Evolutionary conservation across 768 basidiomycete species (phyloP).

Genomic region (Suillus luteus): DNA sequence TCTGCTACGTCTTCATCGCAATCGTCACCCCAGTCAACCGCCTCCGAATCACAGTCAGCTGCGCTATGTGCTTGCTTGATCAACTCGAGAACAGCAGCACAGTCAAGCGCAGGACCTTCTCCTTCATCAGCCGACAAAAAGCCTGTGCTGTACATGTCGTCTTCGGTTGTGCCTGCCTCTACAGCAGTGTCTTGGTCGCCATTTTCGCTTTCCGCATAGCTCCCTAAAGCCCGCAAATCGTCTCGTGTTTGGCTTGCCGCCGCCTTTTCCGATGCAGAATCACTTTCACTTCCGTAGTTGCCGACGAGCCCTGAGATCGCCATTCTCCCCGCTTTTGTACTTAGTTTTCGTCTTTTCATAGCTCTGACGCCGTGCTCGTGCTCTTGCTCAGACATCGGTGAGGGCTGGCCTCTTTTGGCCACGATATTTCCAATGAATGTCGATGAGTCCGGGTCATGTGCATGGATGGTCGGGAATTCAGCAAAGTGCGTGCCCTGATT

Average conservation of each 20-base stretch:
- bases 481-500: constrained; percentile 62
- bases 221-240: constrained; percentile 26
- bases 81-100: constrained; percentile 24
- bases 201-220: constrained; percentile 26
- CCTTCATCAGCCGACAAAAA: constrained; percentile 18
- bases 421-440: constrained; percentile 62
- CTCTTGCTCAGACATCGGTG: constrained; percentile 12
- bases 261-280: constrained; percentile 35
- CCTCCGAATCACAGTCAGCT: constrained; percentile 28
- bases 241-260: neutral
- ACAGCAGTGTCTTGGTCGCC: constrained; percentile 9
- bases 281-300: constrained; percentile 58
- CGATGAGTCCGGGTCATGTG: constrained; percentile 58
- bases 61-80: constrained; percentile 24
- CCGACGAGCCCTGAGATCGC: constrained; percentile 58
- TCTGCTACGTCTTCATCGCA: constrained; percentile 24
- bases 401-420: constrained; percentile 48
- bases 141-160: constrained; percentile 6
- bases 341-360: constrained; percentile 60
- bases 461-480: constrained; percentile 82
- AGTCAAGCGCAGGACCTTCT: constrained; percentile 21
- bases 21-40: constrained; percentile 34
- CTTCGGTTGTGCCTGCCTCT: constrained; percentile 6
- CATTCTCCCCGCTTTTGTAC: constrained; percentile 50
- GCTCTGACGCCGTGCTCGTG: constrained; percentile 30